Percentiles rank a stretch among this genome's conserved stretches.
phyloP scores from a whole-genome alignment of 2,329 filamentous ascomycete species.

The Penicillium sp. region DNA sequence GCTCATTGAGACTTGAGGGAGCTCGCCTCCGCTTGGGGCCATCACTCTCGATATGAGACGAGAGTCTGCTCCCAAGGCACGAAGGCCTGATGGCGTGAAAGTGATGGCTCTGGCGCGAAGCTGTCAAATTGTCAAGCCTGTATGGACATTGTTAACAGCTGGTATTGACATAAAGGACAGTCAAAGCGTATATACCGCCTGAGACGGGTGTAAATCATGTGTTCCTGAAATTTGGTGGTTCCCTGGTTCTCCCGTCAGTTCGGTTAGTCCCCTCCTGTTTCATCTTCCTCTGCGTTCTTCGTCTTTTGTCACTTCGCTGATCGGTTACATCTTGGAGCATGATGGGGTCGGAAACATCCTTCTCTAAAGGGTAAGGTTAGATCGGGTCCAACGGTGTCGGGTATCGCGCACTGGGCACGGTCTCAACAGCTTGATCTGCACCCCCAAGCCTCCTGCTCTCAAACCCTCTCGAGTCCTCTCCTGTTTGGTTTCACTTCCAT shows the following conservation, averaged over 20 bases:
- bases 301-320: background rate
- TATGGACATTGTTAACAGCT: background rate
- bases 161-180: background rate
- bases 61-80: background rate
- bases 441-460: background rate
- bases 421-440: slow-evolving; percentile 3
- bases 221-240: background rate
- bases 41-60: background rate
- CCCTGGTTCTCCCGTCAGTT: slow-evolving; percentile 4
- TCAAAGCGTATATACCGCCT: background rate
- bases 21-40: background rate
- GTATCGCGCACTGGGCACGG: slow-evolving; percentile 1
- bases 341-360: background rate
- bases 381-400: slow-evolving; percentile 2
- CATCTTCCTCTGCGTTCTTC: background rate
- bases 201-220: background rate
- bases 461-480: background rate
- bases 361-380: slow-evolving; percentile 1
- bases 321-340: background rate
- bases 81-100: background rate
- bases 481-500: background rate
- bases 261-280: slow-evolving; percentile 3
- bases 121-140: background rate
- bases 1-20: background rate
- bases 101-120: background rate